phyloP scores from a whole-genome alignment of 2,329 filamentous ascomycete species.

The Neonectria faginata region DNA sequence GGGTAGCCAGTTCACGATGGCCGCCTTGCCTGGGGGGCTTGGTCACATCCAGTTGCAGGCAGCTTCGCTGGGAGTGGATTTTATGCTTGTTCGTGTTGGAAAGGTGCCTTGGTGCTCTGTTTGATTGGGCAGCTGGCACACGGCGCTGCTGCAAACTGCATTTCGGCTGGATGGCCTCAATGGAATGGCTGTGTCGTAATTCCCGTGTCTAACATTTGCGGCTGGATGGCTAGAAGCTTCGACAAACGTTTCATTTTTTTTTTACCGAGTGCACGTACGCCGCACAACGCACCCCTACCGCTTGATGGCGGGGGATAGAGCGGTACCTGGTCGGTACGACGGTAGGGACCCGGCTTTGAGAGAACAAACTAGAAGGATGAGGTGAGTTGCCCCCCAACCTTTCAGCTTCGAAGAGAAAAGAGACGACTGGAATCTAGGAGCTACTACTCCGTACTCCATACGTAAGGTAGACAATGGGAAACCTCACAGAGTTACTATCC shows the following conservation, averaged over 20 bases:
- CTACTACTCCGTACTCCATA: too few species aligned
- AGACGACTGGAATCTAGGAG: not conserved
- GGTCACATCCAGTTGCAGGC: constrained; percentile 8
- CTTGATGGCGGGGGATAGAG: constrained; percentile 14
- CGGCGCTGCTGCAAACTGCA: not conserved
- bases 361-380: constrained; percentile 19
- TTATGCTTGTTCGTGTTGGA: not conserved
- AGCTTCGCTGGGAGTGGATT: not conserved
- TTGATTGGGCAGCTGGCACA: not conserved
- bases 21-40: not conserved
- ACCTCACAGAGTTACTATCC: not conserved
- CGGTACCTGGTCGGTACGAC: constrained; percentile 21
- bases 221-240: constrained; percentile 44
- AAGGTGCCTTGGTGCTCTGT: not conserved
- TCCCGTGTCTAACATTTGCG: not conserved
- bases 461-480: not conserved
- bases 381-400: constrained; percentile 6
- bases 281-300: not conserved
- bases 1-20: not conserved
- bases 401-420: constrained; percentile 3
- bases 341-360: constrained; percentile 6
- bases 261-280: not conserved
- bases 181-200: constrained; percentile 1
- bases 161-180: constrained; percentile 14
- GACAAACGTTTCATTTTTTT: constrained; percentile 22